These are phyloP conservation scores for Sugiyamaella neomexicana DNA, from an alignment of 1,139 yeast species.

Conservation along the genomic window DNA sequence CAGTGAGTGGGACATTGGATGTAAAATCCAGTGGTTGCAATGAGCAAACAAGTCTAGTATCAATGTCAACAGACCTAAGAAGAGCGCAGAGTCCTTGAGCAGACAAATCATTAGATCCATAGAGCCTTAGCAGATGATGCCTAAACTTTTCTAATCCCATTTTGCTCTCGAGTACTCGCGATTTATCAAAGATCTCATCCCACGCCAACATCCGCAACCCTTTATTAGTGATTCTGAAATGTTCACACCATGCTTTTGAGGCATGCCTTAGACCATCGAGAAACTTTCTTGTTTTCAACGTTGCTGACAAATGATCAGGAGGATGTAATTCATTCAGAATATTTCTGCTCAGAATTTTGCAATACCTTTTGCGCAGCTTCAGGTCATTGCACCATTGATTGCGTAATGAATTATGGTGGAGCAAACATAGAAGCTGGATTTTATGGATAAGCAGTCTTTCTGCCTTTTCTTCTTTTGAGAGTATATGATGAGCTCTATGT, in stretches of 20 bases:
- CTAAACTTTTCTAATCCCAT: constrained; percentile 30
- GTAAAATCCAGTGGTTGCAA: constrained; percentile 90
- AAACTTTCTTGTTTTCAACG: constrained; percentile 62
- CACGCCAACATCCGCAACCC: constrained; percentile 55
- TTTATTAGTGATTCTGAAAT: constrained; percentile 51
- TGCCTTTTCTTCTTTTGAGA: constrained; percentile 49
- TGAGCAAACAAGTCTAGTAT: constrained; percentile 75
- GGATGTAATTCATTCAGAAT: constrained; percentile 53
- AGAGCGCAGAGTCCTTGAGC: constrained; percentile 87
- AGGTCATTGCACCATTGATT: constrained; percentile 73
- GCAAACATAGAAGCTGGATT: constrained; percentile 55
- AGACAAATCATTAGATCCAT: constrained; percentile 75
- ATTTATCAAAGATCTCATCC: constrained; percentile 52
- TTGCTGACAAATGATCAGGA: constrained; percentile 43
- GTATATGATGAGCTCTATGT: constrained; percentile 6
- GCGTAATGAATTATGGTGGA: constrained; percentile 63
- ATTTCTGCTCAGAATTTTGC: constrained; percentile 50
- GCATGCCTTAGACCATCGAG: constrained; percentile 71
- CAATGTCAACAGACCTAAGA: constrained; percentile 66
- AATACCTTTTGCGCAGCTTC: constrained; percentile 37
- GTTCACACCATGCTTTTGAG: constrained; percentile 60
- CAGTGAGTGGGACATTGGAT: constrained; percentile 37
- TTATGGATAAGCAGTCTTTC: constrained; percentile 59
- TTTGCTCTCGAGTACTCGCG: constrained; percentile 30
- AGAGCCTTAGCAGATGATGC: constrained; percentile 26